These are phyloP conservation scores for Cladophialophora psammophila DNA, from an alignment of 2,329 filamentous ascomycete genomes.

Conservation along the genomic window DNA sequence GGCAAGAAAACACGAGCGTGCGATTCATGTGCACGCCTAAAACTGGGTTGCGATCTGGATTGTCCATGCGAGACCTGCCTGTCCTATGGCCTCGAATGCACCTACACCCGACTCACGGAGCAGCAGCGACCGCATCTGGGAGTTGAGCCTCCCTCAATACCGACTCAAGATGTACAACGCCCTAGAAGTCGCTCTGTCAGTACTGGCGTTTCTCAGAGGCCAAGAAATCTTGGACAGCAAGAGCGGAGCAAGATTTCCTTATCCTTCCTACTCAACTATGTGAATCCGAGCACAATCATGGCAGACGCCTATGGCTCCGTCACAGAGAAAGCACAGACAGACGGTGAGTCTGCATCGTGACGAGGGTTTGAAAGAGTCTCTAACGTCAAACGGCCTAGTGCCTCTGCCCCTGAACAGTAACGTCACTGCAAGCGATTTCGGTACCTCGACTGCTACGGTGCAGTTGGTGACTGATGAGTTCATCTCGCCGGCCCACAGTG, in stretches of 20 bases:
- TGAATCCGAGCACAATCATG: slow-evolving; percentile 19
- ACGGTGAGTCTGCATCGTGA: not conserved
- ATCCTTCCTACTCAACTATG: slow-evolving; percentile 21
- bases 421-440: slow-evolving; percentile 7
- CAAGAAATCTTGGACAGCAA: slow-evolving; percentile 1
- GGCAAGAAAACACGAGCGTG: slow-evolving; percentile 23
- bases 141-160: not conserved
- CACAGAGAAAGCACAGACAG: not conserved
- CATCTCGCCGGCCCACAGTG: slow-evolving; percentile 7
- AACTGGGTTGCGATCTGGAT: slow-evolving; percentile 20
- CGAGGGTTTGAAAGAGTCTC: not conserved
- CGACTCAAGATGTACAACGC: not conserved
- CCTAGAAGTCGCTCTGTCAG: not conserved
- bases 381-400: not conserved
- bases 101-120: slow-evolving; percentile 12
- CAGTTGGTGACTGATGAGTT: slow-evolving; percentile 14
- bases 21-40: slow-evolving; percentile 21
- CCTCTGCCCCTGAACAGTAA: not conserved
- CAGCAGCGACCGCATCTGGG: not conserved
- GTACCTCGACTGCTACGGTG: not conserved
- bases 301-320: slow-evolving; percentile 8
- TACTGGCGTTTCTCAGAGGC: not conserved
- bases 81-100: slow-evolving; percentile 20
- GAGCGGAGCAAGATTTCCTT: slow-evolving; percentile 17
- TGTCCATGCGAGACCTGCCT: slow-evolving; percentile 24